Base-by-base conservation (phyloP, 257 asterid genomes). In the Primulina eburnea region DNA sequence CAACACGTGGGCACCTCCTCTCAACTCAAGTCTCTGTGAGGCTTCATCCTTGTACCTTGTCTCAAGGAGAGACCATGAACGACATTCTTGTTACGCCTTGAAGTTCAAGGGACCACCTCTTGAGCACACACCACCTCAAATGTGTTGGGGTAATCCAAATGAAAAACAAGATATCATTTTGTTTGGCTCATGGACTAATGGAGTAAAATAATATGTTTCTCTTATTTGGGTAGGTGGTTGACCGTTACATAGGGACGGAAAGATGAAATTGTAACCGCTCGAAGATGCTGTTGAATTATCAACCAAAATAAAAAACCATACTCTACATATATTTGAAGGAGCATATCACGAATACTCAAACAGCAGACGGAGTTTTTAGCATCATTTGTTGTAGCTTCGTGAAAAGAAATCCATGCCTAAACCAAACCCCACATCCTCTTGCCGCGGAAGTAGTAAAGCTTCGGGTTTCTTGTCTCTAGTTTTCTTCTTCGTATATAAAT, bases 301-400 rank as follows among this genome's bases (percentile, higher is more conserved):
- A 63, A 78, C 82, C 78, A 2, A 68, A 52, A 76, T 90, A 63
- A 71, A 74, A 1, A 87, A 86, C 75, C 96, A 87, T 65, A 72
- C 71, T 7, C 64, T 92, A 11, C 75, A 82, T 69, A 80, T 93
- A 73, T 81, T 87, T 34, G 79, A 83, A 83, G 95, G 95, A 30
- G 96, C 98, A 29, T 94, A 93, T 84, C 97, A 93, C 63, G 91
- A 90, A 64, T 90, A 73, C 81, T 87, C 98, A 71, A 69, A 64
- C 80, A 77, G 75, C 92, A 83, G 78, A 67, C 74, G 32, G 85
- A 82, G 75, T n/a, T n/a, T n/a, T 71, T 93, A 76, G 78, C 77
- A 61, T 80, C 87, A 2, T 30, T 83, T 32, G 94, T 90, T 75
- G 68, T 90, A 33, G 66, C 64, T 92, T 88, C 70, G 89, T 92